These are phyloP conservation scores for Cryptococcus sp. DNA, from an alignment of 1,284 basidiomycete species.

Conservation along the genomic window DNA sequence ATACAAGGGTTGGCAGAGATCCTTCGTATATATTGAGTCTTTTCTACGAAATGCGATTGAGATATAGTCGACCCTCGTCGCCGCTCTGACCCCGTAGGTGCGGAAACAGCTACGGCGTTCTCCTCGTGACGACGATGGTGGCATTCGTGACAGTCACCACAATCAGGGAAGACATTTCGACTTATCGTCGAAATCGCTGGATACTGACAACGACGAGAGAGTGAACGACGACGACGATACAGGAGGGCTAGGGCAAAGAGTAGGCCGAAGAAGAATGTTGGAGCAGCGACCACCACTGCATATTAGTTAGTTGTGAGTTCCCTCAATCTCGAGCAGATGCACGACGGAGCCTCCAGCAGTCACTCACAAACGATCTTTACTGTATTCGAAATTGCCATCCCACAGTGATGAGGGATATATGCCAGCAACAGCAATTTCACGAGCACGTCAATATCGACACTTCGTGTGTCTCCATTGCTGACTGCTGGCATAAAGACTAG, in stretches of 20 bases:
- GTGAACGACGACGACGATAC: slow-evolving; percentile 4
- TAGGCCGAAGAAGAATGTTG: slow-evolving; percentile 12
- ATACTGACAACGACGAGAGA: not conserved
- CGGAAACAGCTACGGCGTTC: too few relatives aligned
- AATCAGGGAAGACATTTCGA: not conserved
- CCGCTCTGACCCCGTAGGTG: too few relatives aligned
- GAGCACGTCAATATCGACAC: too few relatives aligned
- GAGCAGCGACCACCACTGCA: slow-evolving; percentile 17
- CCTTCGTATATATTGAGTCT: slow-evolving; percentile 17
- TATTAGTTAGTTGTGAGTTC: not conserved
- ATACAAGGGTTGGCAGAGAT: slow-evolving; percentile 18
- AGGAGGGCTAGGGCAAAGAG: slow-evolving; percentile 9
- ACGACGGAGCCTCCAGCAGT: not conserved
- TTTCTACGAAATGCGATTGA: slow-evolving; percentile 27
- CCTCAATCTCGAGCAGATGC: not conserved
- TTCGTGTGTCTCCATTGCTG: too few relatives aligned
- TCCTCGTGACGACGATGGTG: too few relatives aligned
- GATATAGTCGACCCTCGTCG: not conserved
- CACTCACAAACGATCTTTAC: slow-evolving; percentile 17
- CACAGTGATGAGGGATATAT: too few relatives aligned
- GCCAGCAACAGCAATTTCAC: too few relatives aligned
- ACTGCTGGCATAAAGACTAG: too few relatives aligned
- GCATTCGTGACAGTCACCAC: not conserved
- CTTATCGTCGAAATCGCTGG: too few relatives aligned
- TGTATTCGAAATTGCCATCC: slow-evolving; percentile 9